These are phyloP conservation scores for Claviceps spartinae DNA, from an alignment of 2,329 filamentous ascomycete species.

Conservation along the genomic window DNA sequence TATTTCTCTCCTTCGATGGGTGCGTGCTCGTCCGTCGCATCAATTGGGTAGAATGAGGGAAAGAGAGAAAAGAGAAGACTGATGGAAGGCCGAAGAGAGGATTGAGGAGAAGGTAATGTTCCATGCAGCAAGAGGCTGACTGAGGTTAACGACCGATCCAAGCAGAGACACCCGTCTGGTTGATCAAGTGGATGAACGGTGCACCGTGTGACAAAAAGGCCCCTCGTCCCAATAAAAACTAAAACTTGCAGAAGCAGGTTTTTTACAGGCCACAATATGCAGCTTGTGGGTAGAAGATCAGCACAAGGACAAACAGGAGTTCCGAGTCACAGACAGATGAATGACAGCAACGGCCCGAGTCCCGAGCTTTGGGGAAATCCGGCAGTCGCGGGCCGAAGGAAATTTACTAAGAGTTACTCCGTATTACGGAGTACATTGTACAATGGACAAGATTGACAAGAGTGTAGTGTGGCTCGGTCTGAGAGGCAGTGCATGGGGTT, in stretches of 20 bases:
- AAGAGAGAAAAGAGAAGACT: background rate
- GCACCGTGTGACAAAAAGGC: no score
- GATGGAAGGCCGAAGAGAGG: background rate
- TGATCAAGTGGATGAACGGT: no score
- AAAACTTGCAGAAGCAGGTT: background rate
- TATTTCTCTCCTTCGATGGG: background rate
- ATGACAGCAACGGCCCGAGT: background rate
- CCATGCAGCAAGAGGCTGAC: no score
- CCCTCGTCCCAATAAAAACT: background rate
- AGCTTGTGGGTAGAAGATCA: background rate
- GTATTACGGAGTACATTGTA: no score
- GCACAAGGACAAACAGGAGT: background rate
- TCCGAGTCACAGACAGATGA: background rate
- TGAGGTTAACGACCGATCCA: no score
- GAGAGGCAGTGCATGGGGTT: background rate
- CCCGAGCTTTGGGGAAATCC: background rate
- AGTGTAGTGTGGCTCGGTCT: background rate
- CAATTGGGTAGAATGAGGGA: background rate
- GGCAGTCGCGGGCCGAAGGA: background rate
- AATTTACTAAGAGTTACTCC: background rate
- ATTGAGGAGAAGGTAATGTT: no score
- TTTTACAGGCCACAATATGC: background rate
- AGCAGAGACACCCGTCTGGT: no score
- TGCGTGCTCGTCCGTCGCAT: background rate
- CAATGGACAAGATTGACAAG: background rate